Evolutionary conservation across 805 yeast species (phyloP), one percentile per base, ranked within the genome.

Genomic region (Hanseniaspora pseudoguilliermondii): DNA sequence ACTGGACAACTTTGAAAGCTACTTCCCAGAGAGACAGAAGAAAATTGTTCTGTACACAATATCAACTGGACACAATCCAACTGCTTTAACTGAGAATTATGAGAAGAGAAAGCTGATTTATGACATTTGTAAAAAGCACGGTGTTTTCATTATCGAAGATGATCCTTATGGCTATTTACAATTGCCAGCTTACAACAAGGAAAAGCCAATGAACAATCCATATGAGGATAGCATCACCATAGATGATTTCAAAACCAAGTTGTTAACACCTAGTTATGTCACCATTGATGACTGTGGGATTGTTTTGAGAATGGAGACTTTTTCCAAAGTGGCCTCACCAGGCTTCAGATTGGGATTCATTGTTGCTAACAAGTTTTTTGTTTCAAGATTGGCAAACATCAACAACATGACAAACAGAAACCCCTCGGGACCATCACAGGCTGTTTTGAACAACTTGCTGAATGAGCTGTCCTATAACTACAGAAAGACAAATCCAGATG

Each of bases 41-140:
- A 87, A 88, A 27, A 79, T 77, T 62, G 74, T 76, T 1, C 65
- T 82, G 40, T 83, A 83, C 66, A 80, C 86, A 7, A 80, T 83
- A 60, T 78, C 85, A 39, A 80, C 82, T 15, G 86, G 87, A 23
- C 88, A 83, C 63, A 83, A 83, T 65, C 88, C 88, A 36, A 73
- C 81, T 6, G 86, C 86, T 6, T 66, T 78, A 57, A 75, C 85
- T 0, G 76, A 78, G 57, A 59, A 75, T 10, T 57, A 71, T 40
- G 81, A 74, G 47, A 73, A 75, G 58, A 73, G 84, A 57, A 66
- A 69, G 49, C 66, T 70, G 62, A 73, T 83, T 39, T 79, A 77
- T 59, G 71, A 67, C 1, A 62, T 82, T 54, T 83, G 84, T 9
- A 76, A 71, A 58, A 71, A 73, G 60, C 74, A 80, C 64, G 80